Evolutionary conservation across 495 filamentous ascomycete species (phyloP), one percentile per base, ranked within the genome.

Genomic region (Daldinia decipiens): DNA sequence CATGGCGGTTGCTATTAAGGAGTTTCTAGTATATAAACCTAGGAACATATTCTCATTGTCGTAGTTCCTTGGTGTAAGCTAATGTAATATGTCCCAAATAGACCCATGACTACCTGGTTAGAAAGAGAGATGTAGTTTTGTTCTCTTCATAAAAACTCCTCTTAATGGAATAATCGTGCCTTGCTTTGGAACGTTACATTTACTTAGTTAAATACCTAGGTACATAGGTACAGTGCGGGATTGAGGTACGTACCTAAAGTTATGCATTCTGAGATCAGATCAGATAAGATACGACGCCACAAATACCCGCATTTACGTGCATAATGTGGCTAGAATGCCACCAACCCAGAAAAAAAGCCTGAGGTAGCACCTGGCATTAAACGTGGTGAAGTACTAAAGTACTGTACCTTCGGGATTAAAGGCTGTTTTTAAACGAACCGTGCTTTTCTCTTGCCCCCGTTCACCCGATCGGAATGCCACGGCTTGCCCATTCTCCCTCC

Each of bases 401-500:
- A 47, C 43, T 17, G 43, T 47, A 47, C 43, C 43, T 24, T 47
- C 43, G 43, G 43, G 9, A 47, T 47, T 21, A 24, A 17, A 17
- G 17, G 43, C 11, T 36, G 11, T 36, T 36, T 36, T 36, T 13
- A 36, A 36, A 36, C 9, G 32, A 34, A 34, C 31, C 31, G 31
- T 34, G 31, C 31, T 34, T 11, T 45, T 57, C 47, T 58, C 60
- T 68, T 32, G 36, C 50, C 52, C 63, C 70, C 70, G 62, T 69
- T 69, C 67, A 70, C 73, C 65, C 63, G 74, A 65, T 70, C 74
- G 74, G 74, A 76, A 76, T 76, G 59, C 66, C 59, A 76, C 74
- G 74, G 74, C 74, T 73, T 65, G 65, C 62, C 45, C 60, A 52
- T 59, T 47, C 4, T 31, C 26, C 11, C 50, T 52, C 50, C 50